Evolutionary conservation across 768 basidiomycete species (phyloP), one percentile per base, ranked within the genome.

Genomic region (Agaricus subrufescens): DNA sequence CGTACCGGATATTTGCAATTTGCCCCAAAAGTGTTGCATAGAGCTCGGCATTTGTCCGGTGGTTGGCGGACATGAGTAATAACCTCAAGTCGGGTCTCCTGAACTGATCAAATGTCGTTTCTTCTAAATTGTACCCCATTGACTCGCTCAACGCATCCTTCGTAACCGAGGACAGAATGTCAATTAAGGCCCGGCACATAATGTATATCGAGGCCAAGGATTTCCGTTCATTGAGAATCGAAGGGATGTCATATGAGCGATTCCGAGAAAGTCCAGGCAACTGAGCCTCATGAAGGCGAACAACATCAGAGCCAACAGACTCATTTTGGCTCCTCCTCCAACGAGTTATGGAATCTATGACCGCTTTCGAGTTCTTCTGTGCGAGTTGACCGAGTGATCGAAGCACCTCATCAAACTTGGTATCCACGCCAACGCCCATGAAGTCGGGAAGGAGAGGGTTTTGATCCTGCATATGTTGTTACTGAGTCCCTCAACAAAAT

Each of bases 191-290:
- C 50, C 94, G 83, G 65, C 91, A 94, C 84, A 93, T 87, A 65
- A 98, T 84, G 66, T 94, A 96, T 39, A 90, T 87, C 0, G 91
- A 85, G 5, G 91, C 87, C 3, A 95, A 77, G n/a, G 84, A 82
- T 66, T 86, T 86, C 30, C 87, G 84, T 66, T 90, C 90, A 54
- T 77, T 80, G 45, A 87, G 68, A n/a, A 84, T 64, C 30, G 69
- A 71, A 0, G 78, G 71, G 15, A 78, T 69, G 55, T 87, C 84
- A 43, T 74, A 71, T 38, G 73, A 60, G 19, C 81, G 77, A 25
- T 71, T 58, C 14, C 76, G 74, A 37, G 60, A 65, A 27, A 50
- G 70, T 48, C 42, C 69, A 30, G 66, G 73, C 59, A 71, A 74
- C 45, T 72, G 75, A 4, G 73, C 61, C 38, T 73, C 65, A 58